Evolutionary conservation across 805 yeast genomes (phyloP).

Genomic region (Pichia membranifaciens): DNA sequence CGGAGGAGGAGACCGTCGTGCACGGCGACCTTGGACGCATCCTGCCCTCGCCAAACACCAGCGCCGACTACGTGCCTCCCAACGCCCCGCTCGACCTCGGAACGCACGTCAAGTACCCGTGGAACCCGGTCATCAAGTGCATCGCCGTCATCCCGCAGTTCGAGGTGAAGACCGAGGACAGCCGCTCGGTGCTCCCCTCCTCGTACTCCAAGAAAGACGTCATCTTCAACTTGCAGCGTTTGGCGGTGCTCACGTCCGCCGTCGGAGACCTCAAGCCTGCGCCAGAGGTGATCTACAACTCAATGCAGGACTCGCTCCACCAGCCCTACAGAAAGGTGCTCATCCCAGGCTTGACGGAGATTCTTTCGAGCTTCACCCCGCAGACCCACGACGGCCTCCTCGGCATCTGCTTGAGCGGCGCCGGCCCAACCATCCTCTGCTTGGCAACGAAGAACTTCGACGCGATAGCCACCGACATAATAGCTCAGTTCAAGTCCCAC

Average conservation of each 20-base stretch:
- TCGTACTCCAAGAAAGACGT: conserved; percentile 75
- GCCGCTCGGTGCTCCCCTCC: conserved; percentile 84
- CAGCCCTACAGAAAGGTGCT: conserved; percentile 93
- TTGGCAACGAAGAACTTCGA: conserved; percentile 88
- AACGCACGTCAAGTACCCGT: conserved; percentile 77
- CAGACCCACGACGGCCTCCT: conserved; percentile 74
- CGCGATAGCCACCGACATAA: conserved; percentile 69
- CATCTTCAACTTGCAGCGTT: conserved; percentile 87
- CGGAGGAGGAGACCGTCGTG: conserved; percentile 64
- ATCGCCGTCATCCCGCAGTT: conserved; percentile 89
- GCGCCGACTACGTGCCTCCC: conserved; percentile 61
- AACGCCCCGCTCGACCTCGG: conserved; percentile 84
- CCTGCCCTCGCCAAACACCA: conserved; percentile 41
- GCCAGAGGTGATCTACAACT: conserved; percentile 76
- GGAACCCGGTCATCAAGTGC: conserved; percentile 80
- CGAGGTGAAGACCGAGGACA: conserved; percentile 87
- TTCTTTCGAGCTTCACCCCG: conserved; percentile 76
- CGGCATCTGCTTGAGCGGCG: conserved; percentile 95
- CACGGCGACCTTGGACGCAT: conserved; percentile 84
- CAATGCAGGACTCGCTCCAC: conserved; percentile 95
- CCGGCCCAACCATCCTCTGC: conserved; percentile 95
- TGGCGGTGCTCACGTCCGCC: conserved; percentile 89
- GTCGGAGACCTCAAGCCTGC: conserved; percentile 75
- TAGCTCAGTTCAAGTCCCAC: conserved; percentile 60
- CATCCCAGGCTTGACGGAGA: conserved; percentile 86